These are phyloP conservation scores for Trametes meyenii DNA, from an alignment of 768 basidiomycete genomes.

Conservation along the genomic window DNA sequence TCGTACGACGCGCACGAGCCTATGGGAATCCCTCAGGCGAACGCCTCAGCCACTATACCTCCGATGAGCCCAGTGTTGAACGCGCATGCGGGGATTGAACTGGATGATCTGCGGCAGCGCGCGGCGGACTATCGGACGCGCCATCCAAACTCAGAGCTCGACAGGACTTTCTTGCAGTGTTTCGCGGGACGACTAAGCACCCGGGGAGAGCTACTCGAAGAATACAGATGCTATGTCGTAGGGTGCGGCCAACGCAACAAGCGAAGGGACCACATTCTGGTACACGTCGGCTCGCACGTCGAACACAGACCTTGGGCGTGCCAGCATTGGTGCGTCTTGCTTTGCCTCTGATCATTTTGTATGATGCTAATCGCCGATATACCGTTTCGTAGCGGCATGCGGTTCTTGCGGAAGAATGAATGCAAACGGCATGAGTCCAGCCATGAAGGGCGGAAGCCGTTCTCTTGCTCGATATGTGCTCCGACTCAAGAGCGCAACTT, in stretches of 20 bases:
- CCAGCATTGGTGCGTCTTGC: slow-evolving; percentile 55
- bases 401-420: slow-evolving; percentile 76
- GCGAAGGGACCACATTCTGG: slow-evolving; percentile 72
- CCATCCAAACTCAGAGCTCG: slow-evolving; percentile 60
- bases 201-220: slow-evolving; percentile 56
- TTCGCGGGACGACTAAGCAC: slow-evolving; percentile 69
- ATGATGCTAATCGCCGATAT: background rate
- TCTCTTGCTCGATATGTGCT: slow-evolving; percentile 57
- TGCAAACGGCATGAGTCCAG: slow-evolving; percentile 75
- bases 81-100: slow-evolving; percentile 61
- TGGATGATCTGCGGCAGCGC: slow-evolving; percentile 55
- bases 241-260: slow-evolving; percentile 73
- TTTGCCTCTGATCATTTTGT: background rate
- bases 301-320: slow-evolving; percentile 70
- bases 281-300: slow-evolving; percentile 73
- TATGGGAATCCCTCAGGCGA: background rate
- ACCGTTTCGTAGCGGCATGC: slow-evolving; percentile 46
- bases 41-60: background rate
- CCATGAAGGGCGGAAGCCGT: slow-evolving; percentile 62
- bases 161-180: slow-evolving; percentile 64
- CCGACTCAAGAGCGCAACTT: slow-evolving; percentile 49
- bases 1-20: background rate
- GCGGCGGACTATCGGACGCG: slow-evolving; percentile 57
- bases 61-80: slow-evolving; percentile 54
- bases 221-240: slow-evolving; percentile 68